Evolutionary conservation across 1,284 basidiomycete genomes (phyloP), one percentile per base, ranked within the genome.

Genomic region (Irpex sp.): DNA sequence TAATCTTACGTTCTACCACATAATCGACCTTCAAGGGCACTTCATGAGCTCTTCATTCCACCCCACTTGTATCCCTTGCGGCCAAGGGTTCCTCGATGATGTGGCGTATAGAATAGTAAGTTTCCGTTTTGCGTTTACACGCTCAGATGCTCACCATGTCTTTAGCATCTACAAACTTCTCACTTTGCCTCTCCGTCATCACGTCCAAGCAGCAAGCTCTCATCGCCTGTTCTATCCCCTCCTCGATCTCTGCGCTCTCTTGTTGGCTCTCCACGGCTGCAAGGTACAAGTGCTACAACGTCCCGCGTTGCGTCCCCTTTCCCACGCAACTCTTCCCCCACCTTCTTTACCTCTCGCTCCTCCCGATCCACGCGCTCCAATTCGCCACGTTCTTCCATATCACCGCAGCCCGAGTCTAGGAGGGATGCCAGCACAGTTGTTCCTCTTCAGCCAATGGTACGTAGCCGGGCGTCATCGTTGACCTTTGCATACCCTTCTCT

Each of bases 31-130:
- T 0, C n/a, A 40, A 3, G 48, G 54, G 11, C 67, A 68, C 38
- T 68, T 59, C 34, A 52, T 57, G 13, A 51, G 63, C 19, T 66
- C 67, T n/a, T 31, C 63, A 15, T 38, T 48, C 7, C 67, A 68
- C 52, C 65, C 67, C 13, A 64, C 58, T 9, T 68, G 67, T 31
- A 15, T 48, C 11, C 31, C 57, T 6, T 68, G 67, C 38, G 26
- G 31, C 26, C 47, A 57, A 40, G 65, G 65, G 1, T 66, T 68
- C 44, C 37, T 51, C 8, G 62, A 66, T 49, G 59, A 63, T 11
- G 31, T 51, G 11, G 56, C 56, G 9, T 67, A 62, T 47, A 34
- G 64, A 9, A 38, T 64, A 21, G 66, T 67, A 34, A 37, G 59
- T 48, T 21, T 15, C 6, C 2, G 36, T 19, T 34, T 6, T 4